Evolutionary conservation across 2,329 filamentous ascomycete species (phyloP).

Genomic region (Pyrenochaeta sp.): DNA sequence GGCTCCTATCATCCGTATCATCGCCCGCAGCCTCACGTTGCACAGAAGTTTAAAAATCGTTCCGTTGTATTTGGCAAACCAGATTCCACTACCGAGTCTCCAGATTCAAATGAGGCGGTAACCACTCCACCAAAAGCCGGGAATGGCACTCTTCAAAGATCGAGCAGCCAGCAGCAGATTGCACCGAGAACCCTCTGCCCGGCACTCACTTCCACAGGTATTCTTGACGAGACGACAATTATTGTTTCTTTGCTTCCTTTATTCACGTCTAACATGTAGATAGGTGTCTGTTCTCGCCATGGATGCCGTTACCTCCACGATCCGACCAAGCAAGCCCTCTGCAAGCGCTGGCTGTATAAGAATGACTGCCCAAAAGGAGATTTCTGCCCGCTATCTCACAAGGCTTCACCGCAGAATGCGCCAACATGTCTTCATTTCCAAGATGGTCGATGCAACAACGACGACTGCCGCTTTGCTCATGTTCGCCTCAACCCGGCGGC

Average conservation of each 20-base stretch:
- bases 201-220: conserved; percentile 46
- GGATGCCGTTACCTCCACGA: conserved; percentile 85
- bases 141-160: conserved; percentile 5
- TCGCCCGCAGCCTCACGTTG: conserved; percentile 12
- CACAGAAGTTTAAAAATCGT: conserved; percentile 19
- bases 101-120: conserved; percentile 2
- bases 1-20: conserved; percentile 32
- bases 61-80: conserved; percentile 20
- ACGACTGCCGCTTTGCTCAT: conserved; percentile 87
- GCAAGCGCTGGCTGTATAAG: conserved; percentile 85
- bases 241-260: conserved; percentile 2
- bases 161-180: conserved; percentile 12
- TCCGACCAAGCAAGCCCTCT: conserved; percentile 84
- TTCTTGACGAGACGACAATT: conserved; percentile 18
- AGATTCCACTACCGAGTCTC: conserved; percentile 6
- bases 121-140: not conserved
- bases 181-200: conserved; percentile 29
- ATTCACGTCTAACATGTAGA: conserved; percentile 22
- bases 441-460: conserved; percentile 87
- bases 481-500: conserved; percentile 78
- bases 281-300: conserved; percentile 85
- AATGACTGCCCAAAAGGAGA: conserved; percentile 79
- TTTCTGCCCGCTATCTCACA: conserved; percentile 90
- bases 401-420: conserved; percentile 81
- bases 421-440: conserved; percentile 91